Percentiles rank a stretch among this genome's conserved stretches.
phyloP scores from a whole-genome alignment of 208 protist genomes.

The Trypanosomatidae sp. region DNA sequence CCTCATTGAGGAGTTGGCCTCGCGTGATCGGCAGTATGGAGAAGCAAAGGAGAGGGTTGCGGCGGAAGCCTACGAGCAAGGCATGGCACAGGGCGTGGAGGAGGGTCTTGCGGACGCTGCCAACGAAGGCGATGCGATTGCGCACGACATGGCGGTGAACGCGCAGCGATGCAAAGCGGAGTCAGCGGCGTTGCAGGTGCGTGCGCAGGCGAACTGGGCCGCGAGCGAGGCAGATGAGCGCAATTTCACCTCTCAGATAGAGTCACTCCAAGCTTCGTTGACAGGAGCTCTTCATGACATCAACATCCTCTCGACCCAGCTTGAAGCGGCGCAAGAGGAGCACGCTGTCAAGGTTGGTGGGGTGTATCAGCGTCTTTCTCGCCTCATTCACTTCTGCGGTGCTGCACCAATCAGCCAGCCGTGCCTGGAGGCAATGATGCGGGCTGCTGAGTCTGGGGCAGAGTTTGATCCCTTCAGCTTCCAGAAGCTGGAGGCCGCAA shows the following conservation, averaged over 20 bases:
- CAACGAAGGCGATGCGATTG: constrained; percentile 45
- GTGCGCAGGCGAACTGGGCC: constrained; percentile 36
- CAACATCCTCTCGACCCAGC: constrained; percentile 12
- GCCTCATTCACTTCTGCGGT: constrained; percentile 20
- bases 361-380: constrained; percentile 21
- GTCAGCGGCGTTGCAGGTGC: constrained; percentile 48
- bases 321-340: constrained; percentile 23
- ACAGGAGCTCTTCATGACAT: constrained; percentile 22
- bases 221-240: constrained; percentile 49
- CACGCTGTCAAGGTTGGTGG: constrained; percentile 22
- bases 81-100: constrained; percentile 52
- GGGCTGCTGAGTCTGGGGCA: constrained; percentile 17
- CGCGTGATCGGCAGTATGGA: constrained; percentile 53
- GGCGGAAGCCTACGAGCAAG: constrained; percentile 58
- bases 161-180: constrained; percentile 50
- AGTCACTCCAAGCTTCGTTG: constrained; percentile 30
- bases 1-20: constrained; percentile 53
- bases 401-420: constrained; percentile 27
- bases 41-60: constrained; percentile 46
- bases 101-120: constrained; percentile 50
- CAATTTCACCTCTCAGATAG: constrained; percentile 35
- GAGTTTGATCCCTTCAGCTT: constrained; percentile 30
- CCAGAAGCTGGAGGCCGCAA: constrained; percentile 17
- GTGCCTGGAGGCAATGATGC: constrained; percentile 28
- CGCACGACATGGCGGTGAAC: constrained; percentile 51